Evolutionary conservation across 139 green algal genomes (phyloP).

Genomic region (Volvox africanus): DNA sequence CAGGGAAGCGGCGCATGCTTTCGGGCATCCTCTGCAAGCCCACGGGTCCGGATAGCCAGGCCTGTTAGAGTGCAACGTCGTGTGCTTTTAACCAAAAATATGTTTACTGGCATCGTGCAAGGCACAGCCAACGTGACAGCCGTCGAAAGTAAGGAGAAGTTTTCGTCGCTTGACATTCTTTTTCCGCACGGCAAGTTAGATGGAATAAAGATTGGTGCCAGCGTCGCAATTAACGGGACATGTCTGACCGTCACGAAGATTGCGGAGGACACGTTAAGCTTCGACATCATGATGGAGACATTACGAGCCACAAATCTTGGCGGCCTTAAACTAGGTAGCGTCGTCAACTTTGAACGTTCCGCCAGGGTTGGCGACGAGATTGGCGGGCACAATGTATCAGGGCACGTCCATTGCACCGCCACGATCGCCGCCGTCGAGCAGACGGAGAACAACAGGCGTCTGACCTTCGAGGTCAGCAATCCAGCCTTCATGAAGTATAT

Average conservation of each 20-base stretch:
- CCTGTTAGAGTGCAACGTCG: neutral
- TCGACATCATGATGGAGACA: conserved; percentile 93
- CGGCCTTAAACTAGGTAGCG: conserved; percentile 61
- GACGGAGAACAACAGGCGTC: conserved; percentile 81
- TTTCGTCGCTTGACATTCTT: conserved; percentile 74
- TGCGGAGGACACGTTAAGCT: conserved; percentile 28
- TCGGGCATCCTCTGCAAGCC: neutral
- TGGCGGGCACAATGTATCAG: conserved; percentile 93
- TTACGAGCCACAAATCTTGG: conserved; percentile 93
- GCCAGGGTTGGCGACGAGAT: conserved; percentile 93
- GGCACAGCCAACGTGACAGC: conserved; percentile 76
- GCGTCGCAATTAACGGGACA: conserved; percentile 94
- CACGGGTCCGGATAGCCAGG: neutral
- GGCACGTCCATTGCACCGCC: conserved; percentile 90
- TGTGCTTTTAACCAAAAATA: conserved; percentile 1
- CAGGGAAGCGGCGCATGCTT: neutral
- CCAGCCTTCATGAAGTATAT: conserved; percentile 92
- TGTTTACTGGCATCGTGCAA: conserved; percentile 93
- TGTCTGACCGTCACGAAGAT: conserved; percentile 90
- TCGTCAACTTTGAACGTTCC: conserved; percentile 92
- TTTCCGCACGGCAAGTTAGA: conserved; percentile 75
- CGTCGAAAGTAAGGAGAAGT: conserved; percentile 70
- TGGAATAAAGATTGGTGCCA: conserved; percentile 80
- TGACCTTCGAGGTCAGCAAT: conserved; percentile 80
- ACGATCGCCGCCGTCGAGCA: conserved; percentile 62